Percentiles rank a stretch among this genome's conserved stretches.
phyloP scores from a whole-genome alignment of 148 eudicot species.

The Camellia japonica region DNA sequence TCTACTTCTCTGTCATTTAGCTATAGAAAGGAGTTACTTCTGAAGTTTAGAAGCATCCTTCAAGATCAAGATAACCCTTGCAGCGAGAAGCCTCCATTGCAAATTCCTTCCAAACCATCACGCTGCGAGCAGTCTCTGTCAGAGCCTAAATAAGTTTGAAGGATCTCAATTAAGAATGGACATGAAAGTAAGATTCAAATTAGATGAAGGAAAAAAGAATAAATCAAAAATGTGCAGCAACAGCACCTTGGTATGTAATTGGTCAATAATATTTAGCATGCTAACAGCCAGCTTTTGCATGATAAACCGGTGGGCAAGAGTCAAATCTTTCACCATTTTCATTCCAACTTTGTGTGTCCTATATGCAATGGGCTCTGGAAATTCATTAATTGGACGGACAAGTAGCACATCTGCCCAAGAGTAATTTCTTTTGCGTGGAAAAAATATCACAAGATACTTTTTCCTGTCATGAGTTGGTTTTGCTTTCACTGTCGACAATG shows the following conservation, averaged over 20 bases:
- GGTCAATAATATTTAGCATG: slow-evolving; percentile 75
- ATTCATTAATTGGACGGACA: slow-evolving; percentile 74
- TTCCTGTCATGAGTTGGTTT: slow-evolving; percentile 89
- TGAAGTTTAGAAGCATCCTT: slow-evolving; percentile 76
- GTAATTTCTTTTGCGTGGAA: slow-evolving; percentile 71
- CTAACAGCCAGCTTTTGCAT: slow-evolving; percentile 76
- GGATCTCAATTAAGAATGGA: slow-evolving; percentile 16
- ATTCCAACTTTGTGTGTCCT: slow-evolving; percentile 66
- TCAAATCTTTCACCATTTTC: slow-evolving; percentile 79
- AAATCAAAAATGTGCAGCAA: not conserved
- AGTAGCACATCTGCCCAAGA: slow-evolving; percentile 88
- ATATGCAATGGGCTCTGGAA: slow-evolving; percentile 80
- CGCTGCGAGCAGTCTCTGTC: slow-evolving; percentile 67
- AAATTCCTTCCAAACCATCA: slow-evolving; percentile 73
- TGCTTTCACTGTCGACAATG: slow-evolving; percentile 70
- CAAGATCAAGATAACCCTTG: slow-evolving; percentile 79
- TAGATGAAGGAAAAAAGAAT: not conserved
- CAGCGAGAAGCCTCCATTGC: slow-evolving; percentile 74
- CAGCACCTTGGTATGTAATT: slow-evolving; percentile 63
- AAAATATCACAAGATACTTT: slow-evolving; percentile 79
- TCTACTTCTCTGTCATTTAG: slow-evolving; percentile 6
- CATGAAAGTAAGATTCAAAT: not conserved
- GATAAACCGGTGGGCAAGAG: slow-evolving; percentile 74
- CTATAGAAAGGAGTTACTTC: slow-evolving; percentile 45
- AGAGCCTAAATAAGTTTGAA: slow-evolving; percentile 48